phyloP scores from a whole-genome alignment of 352 stramenopile genomes.

The Pythium guiyangense region DNA sequence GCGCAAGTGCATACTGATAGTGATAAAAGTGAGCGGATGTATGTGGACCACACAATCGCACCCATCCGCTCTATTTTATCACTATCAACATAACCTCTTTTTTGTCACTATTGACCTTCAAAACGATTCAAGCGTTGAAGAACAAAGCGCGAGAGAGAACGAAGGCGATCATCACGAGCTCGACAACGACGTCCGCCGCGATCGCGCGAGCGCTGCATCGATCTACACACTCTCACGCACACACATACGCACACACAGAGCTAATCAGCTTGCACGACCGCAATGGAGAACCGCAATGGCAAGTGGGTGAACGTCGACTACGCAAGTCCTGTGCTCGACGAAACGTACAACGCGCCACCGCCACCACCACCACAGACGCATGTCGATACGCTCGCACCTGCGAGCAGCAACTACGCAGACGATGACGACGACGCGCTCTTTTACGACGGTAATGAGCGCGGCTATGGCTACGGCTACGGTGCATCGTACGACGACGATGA shows the following conservation, averaged over 20 bases:
- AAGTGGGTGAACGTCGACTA: slow-evolving; percentile 90
- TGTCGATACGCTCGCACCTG: slow-evolving; percentile 6
- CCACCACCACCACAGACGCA: slow-evolving; percentile 1
- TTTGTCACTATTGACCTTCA: too few species aligned
- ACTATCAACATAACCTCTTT: too few species aligned
- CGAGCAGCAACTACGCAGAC: background rate
- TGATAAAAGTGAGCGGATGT: too few species aligned
- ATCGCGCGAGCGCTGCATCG: too few species aligned
- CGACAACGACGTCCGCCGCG: too few species aligned
- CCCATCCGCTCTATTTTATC: too few species aligned
- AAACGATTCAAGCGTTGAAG: background rate
- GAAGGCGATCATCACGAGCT: background rate
- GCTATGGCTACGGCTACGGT: slow-evolving; percentile 14
- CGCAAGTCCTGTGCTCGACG: slow-evolving; percentile 57
- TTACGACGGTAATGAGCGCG: slow-evolving; percentile 12
- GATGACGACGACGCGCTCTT: slow-evolving; percentile 16
- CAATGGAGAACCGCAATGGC: slow-evolving; percentile 53
- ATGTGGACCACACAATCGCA: too few species aligned
- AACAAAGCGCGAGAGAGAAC: background rate
- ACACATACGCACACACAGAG: too few species aligned
- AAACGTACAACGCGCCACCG: slow-evolving; percentile 15
- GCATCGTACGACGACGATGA: background rate
- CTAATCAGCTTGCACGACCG: background rate
- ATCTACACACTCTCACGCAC: too few species aligned
- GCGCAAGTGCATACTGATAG: too few species aligned